Evolutionary conservation across 768 basidiomycete genomes (phyloP), one percentile per base, ranked within the genome.

Genomic region (Roridomyces roridus): DNA sequence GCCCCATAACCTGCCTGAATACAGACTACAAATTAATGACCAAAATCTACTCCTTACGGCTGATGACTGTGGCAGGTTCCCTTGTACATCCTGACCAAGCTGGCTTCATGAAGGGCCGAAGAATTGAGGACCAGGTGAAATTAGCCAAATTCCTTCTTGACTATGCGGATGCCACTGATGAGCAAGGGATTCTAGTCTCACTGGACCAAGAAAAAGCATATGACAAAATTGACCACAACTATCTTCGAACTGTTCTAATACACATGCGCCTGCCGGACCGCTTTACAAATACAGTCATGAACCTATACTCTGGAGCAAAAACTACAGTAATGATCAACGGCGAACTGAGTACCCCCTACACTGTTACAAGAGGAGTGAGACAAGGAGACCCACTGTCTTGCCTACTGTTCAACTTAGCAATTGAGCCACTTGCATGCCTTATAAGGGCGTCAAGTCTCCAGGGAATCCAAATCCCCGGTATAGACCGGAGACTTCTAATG

Each of bases 331-430:
- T 51, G 28, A 45, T 68, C 5, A 59, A 64, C 35, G 58, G 65
- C 11, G 31, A 40, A 5, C 6, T 65, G 36, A 67, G 65, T 46
- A 37, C 39, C 46, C 47, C 60, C 2, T 64, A 49, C 35, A 35
- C 31, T 46, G 60, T 67, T 28, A 44, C 37, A 12, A 37, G 64
- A 21, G 60, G 64, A 23, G 61, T 59, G 15, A 46, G 68, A 10
- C 74, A 76, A 57, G 76, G 74, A 0, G 74, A 77, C 60, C 75
- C 73, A 0, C 63, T 79, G 1, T 77, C 70, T 6, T 77, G 77
- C 57, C 66, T 77, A 0, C 67, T 77, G 0, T 79, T 76, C 39
- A 69, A 79, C 54, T 31, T 78, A 0, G 76, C 74, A 28, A 80
- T 80, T 5, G 77, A 80, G 59, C 72, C 76, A 0, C 68, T 80